Percentiles rank a stretch among this genome's conserved stretches.
Evolutionary conservation across 768 basidiomycete species (phyloP).

Genomic region (Boletus patriciae): DNA sequence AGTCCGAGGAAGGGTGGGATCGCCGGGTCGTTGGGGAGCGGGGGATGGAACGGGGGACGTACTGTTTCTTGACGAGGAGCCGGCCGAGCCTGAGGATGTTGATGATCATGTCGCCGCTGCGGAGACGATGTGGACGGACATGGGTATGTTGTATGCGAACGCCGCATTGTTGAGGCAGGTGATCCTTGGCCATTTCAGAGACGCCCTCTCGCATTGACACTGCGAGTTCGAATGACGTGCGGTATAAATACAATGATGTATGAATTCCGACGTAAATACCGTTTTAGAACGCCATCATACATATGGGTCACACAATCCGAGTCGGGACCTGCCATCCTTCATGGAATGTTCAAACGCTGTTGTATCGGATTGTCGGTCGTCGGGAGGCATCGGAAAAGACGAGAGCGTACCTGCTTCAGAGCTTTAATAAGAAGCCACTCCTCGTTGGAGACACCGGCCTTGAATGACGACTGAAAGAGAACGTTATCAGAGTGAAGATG

Average conservation of each 20-base stretch:
- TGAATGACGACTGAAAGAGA: slow-evolving; percentile 77
- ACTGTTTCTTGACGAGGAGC: slow-evolving; percentile 64
- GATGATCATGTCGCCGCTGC: slow-evolving; percentile 82
- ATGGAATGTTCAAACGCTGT: slow-evolving; percentile 42
- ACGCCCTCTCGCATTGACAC: too few species aligned
- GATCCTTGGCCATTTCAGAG: too few species aligned
- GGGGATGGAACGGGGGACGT: slow-evolving; percentile 21
- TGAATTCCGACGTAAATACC: slow-evolving; percentile 25
- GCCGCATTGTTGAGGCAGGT: slow-evolving; percentile 92
- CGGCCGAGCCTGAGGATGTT: slow-evolving; percentile 83
- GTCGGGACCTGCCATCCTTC: slow-evolving; percentile 3
- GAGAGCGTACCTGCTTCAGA: slow-evolving; percentile 62
- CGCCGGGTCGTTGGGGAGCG: slow-evolving; percentile 12
- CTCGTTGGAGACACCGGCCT: slow-evolving; percentile 82
- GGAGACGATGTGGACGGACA: slow-evolving; percentile 91
- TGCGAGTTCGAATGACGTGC: neutral
- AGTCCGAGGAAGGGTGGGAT: slow-evolving; percentile 63
- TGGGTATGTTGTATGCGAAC: slow-evolving; percentile 83
- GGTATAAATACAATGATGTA: slow-evolving; percentile 34
- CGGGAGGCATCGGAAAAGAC: neutral
- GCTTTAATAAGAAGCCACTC: slow-evolving; percentile 93
- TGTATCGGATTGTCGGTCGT: neutral
- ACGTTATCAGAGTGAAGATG: slow-evolving; percentile 6
- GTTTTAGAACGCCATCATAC: too few species aligned
- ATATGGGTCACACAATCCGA: neutral